Evolutionary conservation across 805 yeast species (phyloP).

Genomic region (Aciculoconidium aculeatum): DNA sequence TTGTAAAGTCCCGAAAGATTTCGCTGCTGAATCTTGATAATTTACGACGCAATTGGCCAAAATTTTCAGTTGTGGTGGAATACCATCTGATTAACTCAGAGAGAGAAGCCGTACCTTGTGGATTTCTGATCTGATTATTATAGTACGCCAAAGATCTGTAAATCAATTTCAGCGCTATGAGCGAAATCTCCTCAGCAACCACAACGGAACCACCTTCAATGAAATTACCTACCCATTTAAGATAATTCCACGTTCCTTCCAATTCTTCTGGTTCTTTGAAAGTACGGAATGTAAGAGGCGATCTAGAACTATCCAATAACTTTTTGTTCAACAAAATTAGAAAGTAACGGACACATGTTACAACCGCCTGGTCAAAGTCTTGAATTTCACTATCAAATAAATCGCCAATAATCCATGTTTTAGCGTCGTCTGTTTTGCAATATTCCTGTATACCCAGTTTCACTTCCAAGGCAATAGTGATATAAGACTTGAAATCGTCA

Average conservation of each 20-base stretch:
- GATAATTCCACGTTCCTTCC: constrained; percentile 73
- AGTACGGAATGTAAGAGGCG: constrained; percentile 61
- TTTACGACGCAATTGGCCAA: constrained; percentile 74
- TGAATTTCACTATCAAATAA: constrained; percentile 49
- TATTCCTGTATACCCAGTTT: constrained; percentile 61
- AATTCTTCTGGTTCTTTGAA: constrained; percentile 89
- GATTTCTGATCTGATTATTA: constrained; percentile 58
- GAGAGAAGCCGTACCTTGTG: constrained; percentile 40
- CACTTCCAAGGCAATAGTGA: constrained; percentile 68
- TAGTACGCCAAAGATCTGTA: constrained; percentile 66
- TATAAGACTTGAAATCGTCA: constrained; percentile 73
- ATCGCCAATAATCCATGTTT: constrained; percentile 67
- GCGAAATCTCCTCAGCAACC: constrained; percentile 70
- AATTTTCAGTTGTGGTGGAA: constrained; percentile 58
- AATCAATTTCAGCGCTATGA: constrained; percentile 60
- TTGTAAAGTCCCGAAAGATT: constrained; percentile 65
- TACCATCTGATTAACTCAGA: constrained; percentile 56
- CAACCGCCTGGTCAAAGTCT: constrained; percentile 57
- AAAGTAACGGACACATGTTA: constrained; percentile 69
- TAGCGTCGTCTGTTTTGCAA: constrained; percentile 45
- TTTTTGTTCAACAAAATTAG: constrained; percentile 69
- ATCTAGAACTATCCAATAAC: constrained; percentile 67
- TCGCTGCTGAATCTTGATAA: constrained; percentile 70
- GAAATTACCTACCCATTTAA: constrained; percentile 70
- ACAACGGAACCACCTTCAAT: constrained; percentile 78